phyloP scores from a whole-genome alignment of 2,329 filamentous ascomycete genomes.

The Pseudogymnoascus sp. region DNA sequence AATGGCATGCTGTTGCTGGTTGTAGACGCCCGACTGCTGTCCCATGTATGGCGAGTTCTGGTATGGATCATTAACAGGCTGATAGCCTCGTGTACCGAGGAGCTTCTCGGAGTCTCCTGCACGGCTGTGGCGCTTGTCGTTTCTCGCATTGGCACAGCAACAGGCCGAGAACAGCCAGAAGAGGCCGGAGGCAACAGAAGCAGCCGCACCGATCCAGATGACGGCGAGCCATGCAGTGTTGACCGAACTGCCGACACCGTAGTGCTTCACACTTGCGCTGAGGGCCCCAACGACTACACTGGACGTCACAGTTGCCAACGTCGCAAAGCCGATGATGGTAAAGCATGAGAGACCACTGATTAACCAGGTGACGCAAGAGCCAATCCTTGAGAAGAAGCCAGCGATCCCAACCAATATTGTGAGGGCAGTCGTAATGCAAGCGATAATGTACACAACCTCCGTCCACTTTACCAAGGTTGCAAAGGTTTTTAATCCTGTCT shows the following conservation, averaged over 20 bases:
- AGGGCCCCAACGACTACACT: constrained; percentile 61
- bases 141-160: constrained; percentile 55
- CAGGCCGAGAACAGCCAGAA: constrained; percentile 92
- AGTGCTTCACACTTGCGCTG: constrained; percentile 58
- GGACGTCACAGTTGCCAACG: constrained; percentile 68
- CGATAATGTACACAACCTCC: constrained; percentile 70
- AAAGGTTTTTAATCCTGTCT: constrained; percentile 64
- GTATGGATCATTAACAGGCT: constrained; percentile 37
- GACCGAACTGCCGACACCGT: constrained; percentile 60
- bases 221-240: constrained; percentile 63
- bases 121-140: constrained; percentile 16
- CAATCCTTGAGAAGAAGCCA: constrained; percentile 72
- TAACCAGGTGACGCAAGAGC: constrained; percentile 76
- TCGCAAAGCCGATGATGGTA: constrained; percentile 53
- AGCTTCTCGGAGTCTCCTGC: constrained; percentile 25
- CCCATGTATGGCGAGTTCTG: constrained; percentile 28
- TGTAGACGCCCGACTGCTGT: constrained; percentile 34
- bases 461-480: constrained; percentile 71
- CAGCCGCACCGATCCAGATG: constrained; percentile 73
- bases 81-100: constrained; percentile 31
- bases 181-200: constrained; percentile 65
- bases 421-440: constrained; percentile 59
- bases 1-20: constrained; percentile 30
- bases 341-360: constrained; percentile 55
- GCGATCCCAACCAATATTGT: constrained; percentile 75